Conservation (phyloP, 1,139 yeast species). For the Wickerhamiella pararugosa region DNA sequence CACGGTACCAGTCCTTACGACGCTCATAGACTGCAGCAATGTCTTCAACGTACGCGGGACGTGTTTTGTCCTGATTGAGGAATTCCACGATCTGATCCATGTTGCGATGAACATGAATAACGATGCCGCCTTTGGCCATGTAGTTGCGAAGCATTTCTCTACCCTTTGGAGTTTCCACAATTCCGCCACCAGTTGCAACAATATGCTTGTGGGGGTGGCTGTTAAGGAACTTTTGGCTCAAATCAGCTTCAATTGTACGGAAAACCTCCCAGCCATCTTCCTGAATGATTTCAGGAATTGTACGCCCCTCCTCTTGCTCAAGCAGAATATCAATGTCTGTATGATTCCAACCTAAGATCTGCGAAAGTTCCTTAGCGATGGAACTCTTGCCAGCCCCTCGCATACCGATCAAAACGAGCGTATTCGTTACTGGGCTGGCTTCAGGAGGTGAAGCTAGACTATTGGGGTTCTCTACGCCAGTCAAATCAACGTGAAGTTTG, state of each 20-base stretch:
- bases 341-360: conserved; percentile 52
- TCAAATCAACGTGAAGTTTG: conserved; percentile 45
- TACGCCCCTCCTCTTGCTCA: conserved; percentile 38
- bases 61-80: conserved; percentile 56
- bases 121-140: conserved; percentile 48
- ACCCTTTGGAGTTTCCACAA: conserved; percentile 65
- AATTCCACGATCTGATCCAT: conserved; percentile 66
- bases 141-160: conserved; percentile 47
- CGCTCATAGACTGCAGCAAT: conserved; percentile 70
- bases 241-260: conserved; percentile 49
- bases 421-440: conserved; percentile 18
- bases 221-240: conserved; percentile 39
- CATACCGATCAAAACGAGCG: conserved; percentile 87
- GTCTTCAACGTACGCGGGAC: conserved; percentile 79
- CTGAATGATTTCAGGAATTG: conserved; percentile 54
- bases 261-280: conserved; percentile 72
- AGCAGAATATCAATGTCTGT: conserved; percentile 66
- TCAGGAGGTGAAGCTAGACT: conserved; percentile 2
- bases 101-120: conserved; percentile 80
- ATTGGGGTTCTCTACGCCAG: conserved; percentile 32
- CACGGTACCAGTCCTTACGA: conserved; percentile 66
- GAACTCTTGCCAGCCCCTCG: conserved; percentile 96
- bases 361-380: conserved; percentile 66
- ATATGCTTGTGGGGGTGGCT: conserved; percentile 44
- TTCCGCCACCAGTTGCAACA: conserved; percentile 92